Percentiles rank a stretch among this genome's conserved stretches.
These are phyloP conservation scores for Aspergillus panamensis DNA, from an alignment of 495 filamentous ascomycete species.

Conservation along the genomic window DNA sequence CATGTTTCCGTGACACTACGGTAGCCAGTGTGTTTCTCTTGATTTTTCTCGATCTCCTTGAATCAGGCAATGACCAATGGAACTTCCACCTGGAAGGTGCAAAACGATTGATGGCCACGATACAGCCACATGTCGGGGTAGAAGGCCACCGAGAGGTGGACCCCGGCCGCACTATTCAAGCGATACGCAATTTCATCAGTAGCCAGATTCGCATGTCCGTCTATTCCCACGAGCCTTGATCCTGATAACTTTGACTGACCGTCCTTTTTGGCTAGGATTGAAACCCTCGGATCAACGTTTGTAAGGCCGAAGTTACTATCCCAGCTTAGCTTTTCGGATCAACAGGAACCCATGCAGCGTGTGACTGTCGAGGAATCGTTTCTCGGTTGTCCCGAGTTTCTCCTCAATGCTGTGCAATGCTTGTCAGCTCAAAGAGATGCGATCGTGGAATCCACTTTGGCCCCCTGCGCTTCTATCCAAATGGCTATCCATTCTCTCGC, in stretches of 20 bases:
- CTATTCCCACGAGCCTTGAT: background rate
- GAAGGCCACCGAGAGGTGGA: slow-evolving; percentile 14
- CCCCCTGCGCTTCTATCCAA: background rate
- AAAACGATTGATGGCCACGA: slow-evolving; percentile 35
- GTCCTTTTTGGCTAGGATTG: slow-evolving; percentile 28
- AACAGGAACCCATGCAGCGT: slow-evolving; percentile 13
- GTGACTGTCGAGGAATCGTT: slow-evolving; percentile 39
- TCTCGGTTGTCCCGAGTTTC: slow-evolving; percentile 40
- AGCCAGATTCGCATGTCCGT: slow-evolving; percentile 23
- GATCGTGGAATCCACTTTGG: slow-evolving; percentile 16
- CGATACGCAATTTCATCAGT: slow-evolving; percentile 23
- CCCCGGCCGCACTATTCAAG: slow-evolving; percentile 22
- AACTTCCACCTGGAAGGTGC: slow-evolving; percentile 50
- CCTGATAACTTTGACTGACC: slow-evolving; percentile 2
- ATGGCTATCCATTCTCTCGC: slow-evolving; percentile 17
- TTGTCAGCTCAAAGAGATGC: slow-evolving; percentile 34
- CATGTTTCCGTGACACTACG: slow-evolving; percentile 32
- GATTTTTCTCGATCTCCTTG: slow-evolving; percentile 52
- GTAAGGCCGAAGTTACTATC: slow-evolving; percentile 39
- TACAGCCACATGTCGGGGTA: background rate
- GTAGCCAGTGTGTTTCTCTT: slow-evolving; percentile 51
- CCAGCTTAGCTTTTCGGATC: slow-evolving; percentile 16
- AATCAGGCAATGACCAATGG: slow-evolving; percentile 51
- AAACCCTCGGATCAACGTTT: slow-evolving; percentile 43
- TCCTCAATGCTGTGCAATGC: slow-evolving; percentile 33